Base-by-base conservation (phyloP, 1,284 basidiomycete species). In the Stygiomarasmius scandens region DNA sequence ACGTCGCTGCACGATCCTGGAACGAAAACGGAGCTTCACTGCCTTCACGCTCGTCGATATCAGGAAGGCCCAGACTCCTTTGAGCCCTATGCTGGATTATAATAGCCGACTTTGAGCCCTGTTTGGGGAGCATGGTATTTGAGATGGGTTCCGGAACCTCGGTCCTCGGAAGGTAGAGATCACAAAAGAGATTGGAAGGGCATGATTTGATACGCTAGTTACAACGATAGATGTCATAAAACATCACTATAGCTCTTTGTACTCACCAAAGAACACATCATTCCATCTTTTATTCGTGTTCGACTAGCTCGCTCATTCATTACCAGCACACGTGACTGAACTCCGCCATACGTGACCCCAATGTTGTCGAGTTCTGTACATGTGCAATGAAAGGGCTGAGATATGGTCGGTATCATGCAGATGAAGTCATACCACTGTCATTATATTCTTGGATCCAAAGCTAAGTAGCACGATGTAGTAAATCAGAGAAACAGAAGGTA, bases 121-220 rank as follows among this genome's bases (percentile, higher is more conserved):
- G 22, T 90, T 91, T 0, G 93, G 90, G 45, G 93, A 93, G 1
- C 85, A 91, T 66, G 93, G 92, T 4, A 20, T 94, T 93, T 65
- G 90, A 92, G 66, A 92, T 92, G 93, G 92, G 4, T 95, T 93
- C 71, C 82, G 78, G 65, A 70, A 76, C 58, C 90, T 92, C 34
- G 74, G 84, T 58, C 61, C 75, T 27, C 78, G 91, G 55, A 83
- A 79, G 67, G 55, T 79, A 55, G 89, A 92, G 64, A 92, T 93
- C 60, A 69, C 93, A 58, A 79, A 74, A 60, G 90, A 93, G 69
- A 86, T 93, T 58, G 90, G 90, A 20, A 80, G 87, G 38, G 87
- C 82, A 49, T 92, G 20, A 56, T n/a, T n/a, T n/a, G n/a, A n/a
- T n/a, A 32, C 22, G 49, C n/a, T 3, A 63, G n/a, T n/a, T n/a